A percentile compares a stretch with the other conserved stretches of the same genome.
Evolutionary conservation across 768 basidiomycete genomes (phyloP).

Genomic region (Hortiboletus flavorubellus): DNA sequence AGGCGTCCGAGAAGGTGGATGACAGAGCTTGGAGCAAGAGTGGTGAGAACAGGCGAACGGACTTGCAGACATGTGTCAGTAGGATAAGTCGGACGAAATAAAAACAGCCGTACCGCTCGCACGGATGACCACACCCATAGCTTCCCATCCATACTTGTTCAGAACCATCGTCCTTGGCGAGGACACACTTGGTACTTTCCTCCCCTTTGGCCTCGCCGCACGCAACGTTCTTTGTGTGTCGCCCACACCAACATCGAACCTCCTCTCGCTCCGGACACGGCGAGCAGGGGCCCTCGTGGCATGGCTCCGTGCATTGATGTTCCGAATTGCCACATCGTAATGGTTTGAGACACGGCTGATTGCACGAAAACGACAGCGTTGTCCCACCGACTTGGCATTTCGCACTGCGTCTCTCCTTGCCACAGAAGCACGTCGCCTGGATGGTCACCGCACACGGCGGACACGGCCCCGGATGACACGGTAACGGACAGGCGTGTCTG

Average conservation of each 20-base stretch:
- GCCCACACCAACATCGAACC: slow-evolving; percentile 80
- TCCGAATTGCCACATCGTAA: slow-evolving; percentile 61
- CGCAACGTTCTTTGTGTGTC: slow-evolving; percentile 47
- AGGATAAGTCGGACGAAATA: not conserved
- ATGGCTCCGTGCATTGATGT: slow-evolving; percentile 66
- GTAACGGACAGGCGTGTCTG: slow-evolving; percentile 76
- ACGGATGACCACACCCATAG: slow-evolving; percentile 57
- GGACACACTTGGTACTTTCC: slow-evolving; percentile 32
- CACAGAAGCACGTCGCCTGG: slow-evolving; percentile 78
- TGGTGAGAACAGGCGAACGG: slow-evolving; percentile 78
- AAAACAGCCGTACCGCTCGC: slow-evolving; percentile 46
- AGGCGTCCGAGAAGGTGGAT: slow-evolving; percentile 60
- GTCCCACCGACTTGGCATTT: slow-evolving; percentile 48
- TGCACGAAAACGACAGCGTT: slow-evolving; percentile 33
- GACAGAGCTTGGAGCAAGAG: slow-evolving; percentile 69
- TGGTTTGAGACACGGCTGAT: slow-evolving; percentile 35
- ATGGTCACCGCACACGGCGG: slow-evolving; percentile 87
- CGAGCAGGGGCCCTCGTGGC: slow-evolving; percentile 76
- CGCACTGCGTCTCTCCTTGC: slow-evolving; percentile 40
- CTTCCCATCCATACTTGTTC: slow-evolving; percentile 62
- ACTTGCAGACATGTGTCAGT: slow-evolving; percentile 31
- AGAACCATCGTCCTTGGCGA: slow-evolving; percentile 27
- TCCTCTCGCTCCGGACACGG: slow-evolving; percentile 55
- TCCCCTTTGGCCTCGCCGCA: slow-evolving; percentile 65
- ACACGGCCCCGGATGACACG: slow-evolving; percentile 95